These are phyloP conservation scores for Tylopilus cervinicoccineus DNA, from an alignment of 768 basidiomycete genomes.

Conservation along the genomic window DNA sequence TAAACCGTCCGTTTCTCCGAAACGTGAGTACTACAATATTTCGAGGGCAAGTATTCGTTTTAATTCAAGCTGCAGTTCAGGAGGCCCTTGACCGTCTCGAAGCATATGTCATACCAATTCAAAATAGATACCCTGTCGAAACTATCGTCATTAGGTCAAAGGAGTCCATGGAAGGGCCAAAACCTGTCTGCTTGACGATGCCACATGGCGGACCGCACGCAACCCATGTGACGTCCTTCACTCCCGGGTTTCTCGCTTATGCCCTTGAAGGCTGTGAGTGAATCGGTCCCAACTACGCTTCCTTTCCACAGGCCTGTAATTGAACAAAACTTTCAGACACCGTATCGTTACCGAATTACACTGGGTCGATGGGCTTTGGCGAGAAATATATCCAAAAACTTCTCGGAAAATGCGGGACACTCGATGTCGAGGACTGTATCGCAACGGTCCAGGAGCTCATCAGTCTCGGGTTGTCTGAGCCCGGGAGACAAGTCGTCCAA, in stretches of 20 bases:
- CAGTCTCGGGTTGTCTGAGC: slow-evolving; percentile 43
- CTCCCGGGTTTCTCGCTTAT: slow-evolving; percentile 38
- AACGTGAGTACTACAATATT: slow-evolving; percentile 31
- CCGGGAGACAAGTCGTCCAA: slow-evolving; percentile 50
- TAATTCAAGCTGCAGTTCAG: slow-evolving; percentile 32
- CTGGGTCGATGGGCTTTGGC: slow-evolving; percentile 64
- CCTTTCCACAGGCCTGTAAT: background rate
- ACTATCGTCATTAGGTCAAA: slow-evolving; percentile 47
- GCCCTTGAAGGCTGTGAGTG: slow-evolving; percentile 60
- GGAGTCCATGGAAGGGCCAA: slow-evolving; percentile 10
- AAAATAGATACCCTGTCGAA: slow-evolving; percentile 47
- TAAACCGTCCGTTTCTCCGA: slow-evolving; percentile 35
- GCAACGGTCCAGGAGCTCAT: slow-evolving; percentile 50
- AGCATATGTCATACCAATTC: slow-evolving; percentile 46
- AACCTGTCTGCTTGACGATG: slow-evolving; percentile 45
- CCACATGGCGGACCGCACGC: slow-evolving; percentile 67
- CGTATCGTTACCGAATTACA: slow-evolving; percentile 61
- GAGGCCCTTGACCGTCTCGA: slow-evolving; percentile 39
- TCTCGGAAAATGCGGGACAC: slow-evolving; percentile 54
- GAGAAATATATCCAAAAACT: slow-evolving; percentile 54
- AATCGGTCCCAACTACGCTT: background rate
- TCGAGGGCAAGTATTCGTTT: background rate
- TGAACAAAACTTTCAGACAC: slow-evolving; percentile 39
- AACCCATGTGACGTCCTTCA: slow-evolving; percentile 45
- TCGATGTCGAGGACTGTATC: slow-evolving; percentile 66